Evolutionary conservation across 352 stramenopile species (phyloP).

Genomic region (Phytophthora pluvialis): DNA sequence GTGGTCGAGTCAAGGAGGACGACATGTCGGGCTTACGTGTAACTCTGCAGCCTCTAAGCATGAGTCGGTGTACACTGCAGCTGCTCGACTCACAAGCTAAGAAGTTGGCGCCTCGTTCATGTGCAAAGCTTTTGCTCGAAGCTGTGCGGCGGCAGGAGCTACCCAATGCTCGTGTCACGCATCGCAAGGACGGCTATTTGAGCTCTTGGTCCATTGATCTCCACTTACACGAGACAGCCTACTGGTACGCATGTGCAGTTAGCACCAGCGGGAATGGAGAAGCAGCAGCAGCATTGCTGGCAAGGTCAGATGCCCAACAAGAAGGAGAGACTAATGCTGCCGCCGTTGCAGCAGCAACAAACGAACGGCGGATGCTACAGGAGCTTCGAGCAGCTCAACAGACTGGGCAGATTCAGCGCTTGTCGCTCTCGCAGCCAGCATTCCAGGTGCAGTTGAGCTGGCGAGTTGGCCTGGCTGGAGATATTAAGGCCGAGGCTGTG

Average conservation of each 20-base stretch:
- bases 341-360: slow-evolving; percentile 36
- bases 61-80: slow-evolving; percentile 60
- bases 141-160: slow-evolving; percentile 32
- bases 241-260: slow-evolving; percentile 34
- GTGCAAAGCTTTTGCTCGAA: slow-evolving; percentile 45
- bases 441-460: slow-evolving; percentile 64
- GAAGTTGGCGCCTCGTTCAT: slow-evolving; percentile 40
- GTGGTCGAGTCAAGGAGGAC: slow-evolving; percentile 7
- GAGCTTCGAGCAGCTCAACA: slow-evolving; percentile 55
- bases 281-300: not conserved
- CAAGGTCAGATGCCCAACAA: slow-evolving; percentile 19
- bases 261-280: slow-evolving; percentile 10
- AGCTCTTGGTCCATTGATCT: slow-evolving; percentile 59
- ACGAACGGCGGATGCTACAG: slow-evolving; percentile 58
- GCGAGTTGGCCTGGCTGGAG: slow-evolving; percentile 8
- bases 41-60: slow-evolving; percentile 50
- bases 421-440: slow-evolving; percentile 54
- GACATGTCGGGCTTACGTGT: slow-evolving; percentile 29
- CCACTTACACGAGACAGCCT: slow-evolving; percentile 62
- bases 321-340: slow-evolving; percentile 24
- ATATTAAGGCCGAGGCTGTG: slow-evolving; percentile 22
- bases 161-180: slow-evolving; percentile 29
- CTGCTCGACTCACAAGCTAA: slow-evolving; percentile 61
- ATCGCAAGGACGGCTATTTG: slow-evolving; percentile 68
- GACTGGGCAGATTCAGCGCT: slow-evolving; percentile 61